These are phyloP conservation scores for Trichoderma koningiopsis DNA, from an alignment of 2,329 filamentous ascomycete species.

Conservation along the genomic window DNA sequence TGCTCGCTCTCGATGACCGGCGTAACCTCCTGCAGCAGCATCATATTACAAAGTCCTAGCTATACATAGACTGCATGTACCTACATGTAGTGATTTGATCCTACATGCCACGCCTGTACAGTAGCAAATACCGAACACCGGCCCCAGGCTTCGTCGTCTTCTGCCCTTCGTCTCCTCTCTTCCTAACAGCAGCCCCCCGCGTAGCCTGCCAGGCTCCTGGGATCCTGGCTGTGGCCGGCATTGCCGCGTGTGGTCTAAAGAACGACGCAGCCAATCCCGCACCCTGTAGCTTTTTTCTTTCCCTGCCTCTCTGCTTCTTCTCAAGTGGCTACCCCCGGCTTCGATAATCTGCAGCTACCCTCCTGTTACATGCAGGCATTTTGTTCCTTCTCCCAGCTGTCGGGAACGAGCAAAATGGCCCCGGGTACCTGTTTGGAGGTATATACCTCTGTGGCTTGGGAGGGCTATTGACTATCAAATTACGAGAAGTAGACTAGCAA, in stretches of 20 bases:
- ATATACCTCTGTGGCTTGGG: not conserved
- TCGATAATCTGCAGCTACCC: slow-evolving; percentile 4
- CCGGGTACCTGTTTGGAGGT: not conserved
- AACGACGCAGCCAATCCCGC: slow-evolving; percentile 6
- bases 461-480: not conserved
- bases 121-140: not conserved
- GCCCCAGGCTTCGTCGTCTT: not conserved
- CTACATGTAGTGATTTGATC: not conserved
- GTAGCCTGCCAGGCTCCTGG: not conserved
- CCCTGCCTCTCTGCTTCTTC: not conserved
- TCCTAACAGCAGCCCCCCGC: not conserved
- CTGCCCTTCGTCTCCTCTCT: not conserved
- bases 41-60: not conserved
- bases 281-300: not conserved
- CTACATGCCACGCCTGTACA: not conserved
- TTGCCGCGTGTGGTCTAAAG: slow-evolving; percentile 9
- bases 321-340: not conserved
- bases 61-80: too few relatives aligned
- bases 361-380: slow-evolving; percentile 4
- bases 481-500: not conserved
- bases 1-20: not conserved
- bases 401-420: not conserved
- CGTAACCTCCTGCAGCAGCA: not conserved
- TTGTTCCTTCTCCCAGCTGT: not conserved
- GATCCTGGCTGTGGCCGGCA: slow-evolving; percentile 18